Percentiles rank a stretch among this genome's conserved stretches.
Conservation (phyloP, 192 early-diverging fungal genomes). For the Umbelopsis vinacea region DNA sequence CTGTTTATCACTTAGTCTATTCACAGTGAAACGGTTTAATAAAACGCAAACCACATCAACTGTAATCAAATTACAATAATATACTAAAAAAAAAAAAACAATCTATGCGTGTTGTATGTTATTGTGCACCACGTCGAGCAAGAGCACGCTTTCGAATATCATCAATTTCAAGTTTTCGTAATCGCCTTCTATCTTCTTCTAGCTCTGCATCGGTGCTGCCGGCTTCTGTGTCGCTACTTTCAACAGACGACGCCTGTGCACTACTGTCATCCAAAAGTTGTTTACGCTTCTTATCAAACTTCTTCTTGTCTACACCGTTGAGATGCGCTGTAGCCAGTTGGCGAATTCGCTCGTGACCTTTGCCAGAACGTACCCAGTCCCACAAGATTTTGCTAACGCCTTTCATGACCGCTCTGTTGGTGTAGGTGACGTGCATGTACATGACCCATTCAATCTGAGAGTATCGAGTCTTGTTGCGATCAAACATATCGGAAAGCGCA, state of each 20-base stretch:
- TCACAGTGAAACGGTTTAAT: too few species aligned
- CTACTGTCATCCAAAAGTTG: background rate
- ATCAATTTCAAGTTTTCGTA: constrained; percentile 18
- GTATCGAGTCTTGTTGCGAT: constrained; percentile 41
- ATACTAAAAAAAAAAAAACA: background rate
- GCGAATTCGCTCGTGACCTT: constrained; percentile 44
- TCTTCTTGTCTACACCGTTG: constrained; percentile 31
- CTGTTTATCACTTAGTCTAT: too few species aligned
- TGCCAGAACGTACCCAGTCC: constrained; percentile 85
- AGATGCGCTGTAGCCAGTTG: constrained; percentile 28
- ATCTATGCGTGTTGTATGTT: background rate
- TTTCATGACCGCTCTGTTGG: constrained; percentile 96
- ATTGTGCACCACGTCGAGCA: background rate
- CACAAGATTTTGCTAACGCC: constrained; percentile 88
- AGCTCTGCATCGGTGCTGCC: constrained; percentile 10
- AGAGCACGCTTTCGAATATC: constrained; percentile 8
- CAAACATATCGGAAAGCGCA: constrained; percentile 81
- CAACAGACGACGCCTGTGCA: background rate
- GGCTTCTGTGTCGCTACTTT: background rate
- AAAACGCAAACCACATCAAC: too few species aligned
- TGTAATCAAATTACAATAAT: background rate
- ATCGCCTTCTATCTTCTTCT: constrained; percentile 14
- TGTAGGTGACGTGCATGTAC: constrained; percentile 92
- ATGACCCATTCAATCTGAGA: constrained; percentile 88
- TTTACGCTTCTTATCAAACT: background rate